Percentiles rank a stretch among this genome's conserved stretches.
These are phyloP conservation scores for Catenaria anguillulae DNA, from an alignment of 371 early-diverging fungal species.

Conservation along the genomic window DNA sequence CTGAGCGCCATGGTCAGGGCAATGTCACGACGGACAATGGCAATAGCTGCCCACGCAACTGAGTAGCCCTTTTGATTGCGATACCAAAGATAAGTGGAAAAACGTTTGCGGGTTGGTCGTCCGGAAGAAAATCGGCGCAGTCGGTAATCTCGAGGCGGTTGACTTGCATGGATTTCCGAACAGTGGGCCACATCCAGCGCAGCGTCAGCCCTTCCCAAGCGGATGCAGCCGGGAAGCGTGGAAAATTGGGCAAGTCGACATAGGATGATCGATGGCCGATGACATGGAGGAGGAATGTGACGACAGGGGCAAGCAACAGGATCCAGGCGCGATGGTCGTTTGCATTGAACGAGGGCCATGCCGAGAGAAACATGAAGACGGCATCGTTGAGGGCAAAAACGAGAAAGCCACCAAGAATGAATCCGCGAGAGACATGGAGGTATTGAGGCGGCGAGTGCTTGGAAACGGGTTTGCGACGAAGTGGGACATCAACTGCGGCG, in stretches of 20 bases:
- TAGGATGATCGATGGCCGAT: background rate
- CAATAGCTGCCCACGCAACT: background rate
- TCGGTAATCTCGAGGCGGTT: background rate
- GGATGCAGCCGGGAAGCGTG: background rate
- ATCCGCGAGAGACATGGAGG: background rate
- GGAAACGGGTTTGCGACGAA: background rate
- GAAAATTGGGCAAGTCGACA: background rate
- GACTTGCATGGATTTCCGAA: background rate
- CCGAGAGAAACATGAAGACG: background rate
- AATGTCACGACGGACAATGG: background rate
- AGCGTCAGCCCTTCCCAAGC: background rate
- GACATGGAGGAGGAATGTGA: background rate
- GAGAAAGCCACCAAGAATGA: background rate
- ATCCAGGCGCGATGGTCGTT: background rate
- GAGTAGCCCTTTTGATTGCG: too few relatives aligned
- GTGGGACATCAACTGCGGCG: background rate
- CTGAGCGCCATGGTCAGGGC: background rate
- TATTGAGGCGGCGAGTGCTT: background rate
- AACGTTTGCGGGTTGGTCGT: background rate
- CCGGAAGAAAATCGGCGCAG: background rate
- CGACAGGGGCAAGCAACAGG: background rate
- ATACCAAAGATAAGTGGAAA: too few relatives aligned
- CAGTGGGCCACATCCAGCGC: conserved; percentile 2
- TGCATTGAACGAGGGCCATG: background rate
- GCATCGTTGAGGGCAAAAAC: background rate